Evolutionary conservation across 495 filamentous ascomycete genomes (phyloP).

Genomic region (Friedmanniomyces simplex): DNA sequence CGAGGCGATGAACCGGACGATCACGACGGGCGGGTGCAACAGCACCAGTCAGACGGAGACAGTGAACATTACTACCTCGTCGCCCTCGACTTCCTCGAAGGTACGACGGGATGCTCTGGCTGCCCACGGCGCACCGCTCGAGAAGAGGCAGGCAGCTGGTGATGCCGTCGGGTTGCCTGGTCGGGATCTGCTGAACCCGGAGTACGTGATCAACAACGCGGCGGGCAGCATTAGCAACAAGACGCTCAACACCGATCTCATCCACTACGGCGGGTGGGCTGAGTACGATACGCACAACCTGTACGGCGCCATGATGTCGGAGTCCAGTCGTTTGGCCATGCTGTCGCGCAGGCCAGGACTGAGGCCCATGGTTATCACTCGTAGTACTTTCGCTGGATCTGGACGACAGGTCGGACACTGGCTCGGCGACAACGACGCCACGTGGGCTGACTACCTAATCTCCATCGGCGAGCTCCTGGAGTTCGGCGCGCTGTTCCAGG

Average conservation of each 20-base stretch:
- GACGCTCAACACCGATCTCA: slow-evolving; percentile 63
- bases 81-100: background rate
- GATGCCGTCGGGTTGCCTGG: slow-evolving; percentile 46
- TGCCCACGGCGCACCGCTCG: background rate
- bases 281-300: slow-evolving; percentile 83
- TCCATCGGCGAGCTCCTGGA: slow-evolving; percentile 60
- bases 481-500: slow-evolving; percentile 71
- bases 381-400: slow-evolving; percentile 73
- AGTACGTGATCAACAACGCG: slow-evolving; percentile 66
- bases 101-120: background rate
- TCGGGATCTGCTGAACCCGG: slow-evolving; percentile 58
- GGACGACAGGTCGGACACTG: slow-evolving; percentile 73
- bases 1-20: slow-evolving; percentile 20
- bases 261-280: slow-evolving; percentile 58
- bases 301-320: slow-evolving; percentile 74
- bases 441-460: slow-evolving; percentile 62
- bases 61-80: slow-evolving; percentile 14
- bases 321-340: slow-evolving; percentile 58
- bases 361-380: slow-evolving; percentile 71
- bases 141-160: slow-evolving; percentile 12
- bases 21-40: slow-evolving; percentile 16
- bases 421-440: slow-evolving; percentile 73
- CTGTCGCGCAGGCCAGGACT: slow-evolving; percentile 51
- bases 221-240: slow-evolving; percentile 59
- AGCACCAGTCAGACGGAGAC: background rate